These are phyloP conservation scores for Mortierella antarctica DNA, from an alignment of 192 early-diverging fungal species.

Conservation along the genomic window DNA sequence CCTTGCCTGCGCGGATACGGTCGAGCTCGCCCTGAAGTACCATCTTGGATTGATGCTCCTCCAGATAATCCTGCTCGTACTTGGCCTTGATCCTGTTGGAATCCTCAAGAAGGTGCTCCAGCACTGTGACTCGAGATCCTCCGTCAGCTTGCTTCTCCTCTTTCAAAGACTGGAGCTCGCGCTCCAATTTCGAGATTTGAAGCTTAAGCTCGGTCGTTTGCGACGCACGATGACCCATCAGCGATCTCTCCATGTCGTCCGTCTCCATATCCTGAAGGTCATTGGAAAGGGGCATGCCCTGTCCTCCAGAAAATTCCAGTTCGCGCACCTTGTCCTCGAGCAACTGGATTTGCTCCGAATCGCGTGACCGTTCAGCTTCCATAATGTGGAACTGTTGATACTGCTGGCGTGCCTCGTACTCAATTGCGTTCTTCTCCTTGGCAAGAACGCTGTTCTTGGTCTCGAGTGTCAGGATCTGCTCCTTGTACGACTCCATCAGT, in stretches of 20 bases:
- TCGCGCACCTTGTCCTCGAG: slow-evolving; percentile 88
- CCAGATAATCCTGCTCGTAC: slow-evolving; percentile 72
- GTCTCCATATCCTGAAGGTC: slow-evolving; percentile 36
- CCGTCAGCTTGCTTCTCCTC: slow-evolving; percentile 46
- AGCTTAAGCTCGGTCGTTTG: slow-evolving; percentile 40
- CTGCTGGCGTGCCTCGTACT: slow-evolving; percentile 74
- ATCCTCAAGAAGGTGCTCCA: slow-evolving; percentile 74
- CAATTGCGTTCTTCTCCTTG: slow-evolving; percentile 76
- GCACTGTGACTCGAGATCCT: slow-evolving; percentile 51
- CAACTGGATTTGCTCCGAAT: slow-evolving; percentile 79
- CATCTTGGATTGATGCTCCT: slow-evolving; percentile 63
- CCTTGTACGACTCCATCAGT: slow-evolving; percentile 89
- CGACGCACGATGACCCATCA: slow-evolving; percentile 42
- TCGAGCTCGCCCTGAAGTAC: slow-evolving; percentile 52
- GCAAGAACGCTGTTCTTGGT: slow-evolving; percentile 72
- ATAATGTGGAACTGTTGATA: slow-evolving; percentile 71
- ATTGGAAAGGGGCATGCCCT: slow-evolving; percentile 21
- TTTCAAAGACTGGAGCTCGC: slow-evolving; percentile 47
- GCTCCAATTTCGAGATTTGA: slow-evolving; percentile 28
- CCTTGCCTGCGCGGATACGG: slow-evolving; percentile 38
- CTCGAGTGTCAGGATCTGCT: slow-evolving; percentile 83
- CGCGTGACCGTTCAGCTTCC: slow-evolving; percentile 70
- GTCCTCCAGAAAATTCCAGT: slow-evolving; percentile 74
- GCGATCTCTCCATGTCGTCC: slow-evolving; percentile 40
- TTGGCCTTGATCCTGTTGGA: slow-evolving; percentile 66